Percentiles rank a stretch among this genome's conserved stretches.
Conservation (phyloP, 257 asterid genomes). For the Penstemon newberryi region DNA sequence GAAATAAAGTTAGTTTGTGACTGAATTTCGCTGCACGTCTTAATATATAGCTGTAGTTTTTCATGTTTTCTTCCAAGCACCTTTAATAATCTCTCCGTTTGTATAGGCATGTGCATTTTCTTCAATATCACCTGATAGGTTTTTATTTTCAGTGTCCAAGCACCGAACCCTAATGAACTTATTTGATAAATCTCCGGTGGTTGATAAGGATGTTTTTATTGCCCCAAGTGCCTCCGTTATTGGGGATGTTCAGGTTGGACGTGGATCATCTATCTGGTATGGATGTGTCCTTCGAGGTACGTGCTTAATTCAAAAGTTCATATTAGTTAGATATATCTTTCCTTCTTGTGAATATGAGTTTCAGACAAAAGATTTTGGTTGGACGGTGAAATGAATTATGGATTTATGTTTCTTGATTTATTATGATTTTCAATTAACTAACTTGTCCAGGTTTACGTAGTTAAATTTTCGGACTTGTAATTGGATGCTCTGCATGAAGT, state of each 20-base stretch:
- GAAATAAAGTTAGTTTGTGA: too few relatives aligned
- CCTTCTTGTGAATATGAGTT: too few relatives aligned
- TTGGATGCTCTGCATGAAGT: too few relatives aligned
- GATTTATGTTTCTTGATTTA: too few relatives aligned
- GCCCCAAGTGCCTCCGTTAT: constrained; percentile 87
- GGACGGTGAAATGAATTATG: too few relatives aligned
- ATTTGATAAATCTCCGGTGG: constrained; percentile 67
- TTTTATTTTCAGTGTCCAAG: constrained; percentile 62
- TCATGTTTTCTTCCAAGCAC: constrained; percentile 10
- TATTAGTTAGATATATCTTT: too few relatives aligned
- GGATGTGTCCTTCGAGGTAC: constrained; percentile 85
- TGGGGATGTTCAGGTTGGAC: constrained; percentile 77
- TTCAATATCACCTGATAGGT: constrained; percentile 15
- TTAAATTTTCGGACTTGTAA: too few relatives aligned
- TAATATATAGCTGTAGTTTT: not conserved
- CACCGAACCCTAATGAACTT: constrained; percentile 76
- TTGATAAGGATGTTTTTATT: constrained; percentile 69
- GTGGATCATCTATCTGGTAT: constrained; percentile 78
- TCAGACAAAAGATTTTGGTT: too few relatives aligned
- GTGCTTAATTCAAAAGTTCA: constrained; percentile 3
- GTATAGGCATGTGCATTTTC: not conserved
- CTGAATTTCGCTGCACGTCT: too few relatives aligned
- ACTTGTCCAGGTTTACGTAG: too few relatives aligned
- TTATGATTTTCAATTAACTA: too few relatives aligned
- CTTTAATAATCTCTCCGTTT: constrained; percentile 13